A percentile compares a stretch with the other conserved stretches of the same genome.
phyloP scores from a whole-genome alignment of 306 rosid genomes.

The Cicer yamashitae region DNA sequence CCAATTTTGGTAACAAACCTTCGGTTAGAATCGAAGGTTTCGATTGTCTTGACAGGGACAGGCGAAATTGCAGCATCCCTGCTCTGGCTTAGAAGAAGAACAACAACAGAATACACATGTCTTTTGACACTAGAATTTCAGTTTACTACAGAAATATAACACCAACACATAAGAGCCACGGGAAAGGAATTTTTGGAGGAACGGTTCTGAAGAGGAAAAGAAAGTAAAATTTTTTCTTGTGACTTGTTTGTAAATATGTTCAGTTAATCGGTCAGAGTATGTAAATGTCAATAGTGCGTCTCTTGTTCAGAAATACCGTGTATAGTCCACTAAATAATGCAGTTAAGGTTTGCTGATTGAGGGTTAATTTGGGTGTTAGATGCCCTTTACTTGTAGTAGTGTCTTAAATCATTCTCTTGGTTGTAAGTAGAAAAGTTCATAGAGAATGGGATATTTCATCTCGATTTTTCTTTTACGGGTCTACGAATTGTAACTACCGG shows the following conservation, averaged over 20 bases:
- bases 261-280: constrained; percentile 42
- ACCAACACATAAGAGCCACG: constrained; percentile 25
- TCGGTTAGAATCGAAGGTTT: constrained; percentile 89
- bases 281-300: constrained; percentile 55
- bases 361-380: constrained; percentile 48
- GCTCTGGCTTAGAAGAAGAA: constrained; percentile 69
- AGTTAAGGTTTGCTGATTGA: constrained; percentile 26
- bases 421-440: constrained; percentile 52
- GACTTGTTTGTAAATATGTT: constrained; percentile 59
- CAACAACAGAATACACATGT: background rate
- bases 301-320: constrained; percentile 30
- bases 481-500: constrained; percentile 47
- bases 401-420: constrained; percentile 48
- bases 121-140: constrained; percentile 47
- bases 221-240: constrained; percentile 39
- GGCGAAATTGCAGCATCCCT: constrained; percentile 86
- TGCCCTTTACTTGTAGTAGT: constrained; percentile 13
- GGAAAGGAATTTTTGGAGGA: constrained; percentile 55
- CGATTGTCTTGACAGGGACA: constrained; percentile 88
- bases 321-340: constrained; percentile 48
- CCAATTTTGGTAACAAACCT: constrained; percentile 79
- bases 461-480: constrained; percentile 41
- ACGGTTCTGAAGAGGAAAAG: constrained; percentile 27
- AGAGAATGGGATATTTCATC: constrained; percentile 41
- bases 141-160: constrained; percentile 35